These are phyloP conservation scores for Solanum boliviense DNA, from an alignment of 257 asterid genomes.

Conservation along the genomic window DNA sequence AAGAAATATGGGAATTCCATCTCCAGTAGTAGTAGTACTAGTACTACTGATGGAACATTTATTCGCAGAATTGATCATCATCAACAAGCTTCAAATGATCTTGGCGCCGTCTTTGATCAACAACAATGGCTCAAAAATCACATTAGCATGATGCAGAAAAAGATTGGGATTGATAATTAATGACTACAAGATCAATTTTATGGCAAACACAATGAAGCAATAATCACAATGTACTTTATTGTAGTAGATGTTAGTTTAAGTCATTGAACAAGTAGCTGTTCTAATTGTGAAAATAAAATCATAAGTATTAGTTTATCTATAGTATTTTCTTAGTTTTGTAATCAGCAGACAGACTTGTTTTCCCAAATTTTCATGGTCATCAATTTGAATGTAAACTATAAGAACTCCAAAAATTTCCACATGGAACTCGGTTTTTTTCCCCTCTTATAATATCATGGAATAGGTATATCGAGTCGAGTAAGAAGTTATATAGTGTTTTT, in stretches of 20 bases:
- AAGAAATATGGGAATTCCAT: not conserved
- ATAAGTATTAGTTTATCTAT: too few species aligned
- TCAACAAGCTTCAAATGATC: too few species aligned
- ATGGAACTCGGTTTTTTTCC: not conserved
- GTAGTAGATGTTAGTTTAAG: too few species aligned
- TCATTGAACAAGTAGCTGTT: too few species aligned
- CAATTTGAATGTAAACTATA: not conserved
- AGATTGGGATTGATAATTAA: too few species aligned
- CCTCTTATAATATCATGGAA: too few species aligned
- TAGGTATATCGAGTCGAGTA: not conserved
- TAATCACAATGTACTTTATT: too few species aligned
- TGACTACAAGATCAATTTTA: too few species aligned
- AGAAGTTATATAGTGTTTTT: not conserved
- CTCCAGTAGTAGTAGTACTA: not conserved
- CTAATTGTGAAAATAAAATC: too few species aligned
- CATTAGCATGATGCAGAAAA: not conserved
- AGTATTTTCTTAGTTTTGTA: not conserved
- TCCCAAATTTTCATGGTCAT: not conserved
- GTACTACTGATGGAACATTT: not conserved
- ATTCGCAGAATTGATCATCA: not conserved
- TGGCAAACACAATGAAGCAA: too few species aligned
- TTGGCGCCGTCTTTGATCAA: not conserved
- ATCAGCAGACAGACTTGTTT: not conserved
- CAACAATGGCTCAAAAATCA: not conserved
- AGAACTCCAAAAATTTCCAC: not conserved